Base-by-base conservation (phyloP, 345 rosid genomes). In the Clausena lansium region DNA sequence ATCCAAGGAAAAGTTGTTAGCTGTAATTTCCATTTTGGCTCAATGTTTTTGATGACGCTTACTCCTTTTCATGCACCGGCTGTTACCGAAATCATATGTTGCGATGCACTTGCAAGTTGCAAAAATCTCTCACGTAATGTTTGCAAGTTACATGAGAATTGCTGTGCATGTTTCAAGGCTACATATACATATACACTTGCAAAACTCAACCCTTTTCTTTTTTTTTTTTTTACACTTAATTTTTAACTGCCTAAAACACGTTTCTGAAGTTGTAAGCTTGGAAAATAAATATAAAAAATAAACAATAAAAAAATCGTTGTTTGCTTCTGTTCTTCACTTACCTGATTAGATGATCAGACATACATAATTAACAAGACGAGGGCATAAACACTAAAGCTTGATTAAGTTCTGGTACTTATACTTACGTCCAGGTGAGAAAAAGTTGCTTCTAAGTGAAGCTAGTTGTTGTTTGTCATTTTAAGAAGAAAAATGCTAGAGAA, bases 61-160 rank as follows among this genome's bases (percentile, higher is more conserved):
- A 3, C 71, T 73, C 39, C 77, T 61, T 74, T 74, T 74, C 63
- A 41, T 73, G 76, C 67, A 59, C 24, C 67, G 52, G 66, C 76
- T 73, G 76, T 73, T 58, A 22, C 33, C 41, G 36, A 62, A 28
- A 70, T 70, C 58, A 30, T n/a, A 73, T 73, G 76, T 24, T 57
- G 7, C 66, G 32, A 45, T 27, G 57, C 58, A 69, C 28, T 69
- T 47, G 24, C 13, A 45, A 45, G 50, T 45, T 13, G 0, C 50
- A 14, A 39, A 0, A 33, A 27, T 69, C 59, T 27, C 73, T 47
- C 73, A 47, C 73, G 59, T 47, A 59, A 69, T 45, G 22, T 33
- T 47, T 69, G 30, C 25, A 47, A 45, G 59, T 13, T 45, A 45
- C 50, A 45, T 45, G 50, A 45, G 50, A 45, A 45, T 45, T 45